Conservation (phyloP, 305 asterid genomes). For the Rubia tinctorum region DNA sequence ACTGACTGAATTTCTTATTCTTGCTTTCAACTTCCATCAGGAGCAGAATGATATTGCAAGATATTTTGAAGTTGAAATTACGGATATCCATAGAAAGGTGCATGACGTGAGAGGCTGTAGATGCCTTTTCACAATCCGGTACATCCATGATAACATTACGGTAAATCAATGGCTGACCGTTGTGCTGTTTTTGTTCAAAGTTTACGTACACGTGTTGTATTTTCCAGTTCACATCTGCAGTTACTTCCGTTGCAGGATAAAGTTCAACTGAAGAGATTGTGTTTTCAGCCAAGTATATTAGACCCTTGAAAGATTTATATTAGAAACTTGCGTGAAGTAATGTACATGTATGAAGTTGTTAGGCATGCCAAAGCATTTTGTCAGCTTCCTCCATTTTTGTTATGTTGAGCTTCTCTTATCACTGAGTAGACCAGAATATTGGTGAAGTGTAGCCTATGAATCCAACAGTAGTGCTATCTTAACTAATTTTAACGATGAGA, state of each 20-base stretch:
- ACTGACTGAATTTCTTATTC: not conserved
- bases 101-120: not conserved
- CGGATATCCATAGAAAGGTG: not conserved
- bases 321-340: not conserved
- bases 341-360: not conserved
- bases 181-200: not conserved
- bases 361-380: no score
- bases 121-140: not conserved
- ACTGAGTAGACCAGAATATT: not conserved
- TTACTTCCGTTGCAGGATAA: conserved; percentile 44
- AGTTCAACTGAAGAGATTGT: conserved; percentile 70
- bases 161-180: not conserved
- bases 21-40: not conserved
- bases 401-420: not conserved
- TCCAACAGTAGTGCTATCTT: not conserved
- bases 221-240: not conserved
- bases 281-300: conserved; percentile 52
- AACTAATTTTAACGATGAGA: not conserved
- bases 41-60: not conserved
- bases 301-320: conserved; percentile 10
- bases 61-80: not conserved
- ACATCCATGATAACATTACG: not conserved
- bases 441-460: not conserved
- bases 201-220: not conserved
- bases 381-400: no score